Evolutionary conservation across 495 filamentous ascomycete species (phyloP), one percentile per base, ranked within the genome.

Genomic region (Viridothelium virens): DNA sequence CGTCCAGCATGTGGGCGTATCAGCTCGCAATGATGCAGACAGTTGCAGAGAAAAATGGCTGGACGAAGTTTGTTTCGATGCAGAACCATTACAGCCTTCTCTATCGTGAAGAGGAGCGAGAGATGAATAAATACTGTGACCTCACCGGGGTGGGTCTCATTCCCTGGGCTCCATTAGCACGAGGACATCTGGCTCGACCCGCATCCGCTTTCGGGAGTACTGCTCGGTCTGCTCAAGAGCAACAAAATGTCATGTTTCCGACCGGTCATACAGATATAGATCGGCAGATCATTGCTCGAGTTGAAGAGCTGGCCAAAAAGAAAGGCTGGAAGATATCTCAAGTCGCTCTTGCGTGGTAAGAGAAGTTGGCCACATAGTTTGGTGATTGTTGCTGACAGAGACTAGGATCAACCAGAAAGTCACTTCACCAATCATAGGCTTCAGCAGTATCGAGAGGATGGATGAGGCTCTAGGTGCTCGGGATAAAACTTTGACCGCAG

Each of bases 1-100:
- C 76, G n/a, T 71, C 67, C 62, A 63, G 38, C 33, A 78, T 78
- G 76, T 78, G 70, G 70, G 69, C 76, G 0, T 73, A 74, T 53
- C 67, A 78, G 65, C 76, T 77, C 59, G 73, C 73, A 47, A 65
- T 68, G 67, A 69, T 75, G 70, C 76, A 77, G 63, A 67, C 69
- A 63, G 63, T 50, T n/a, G 76, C 76, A 11, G 76, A 78, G 73
- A 74, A 79, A 65, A 69, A 75, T 62, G 73, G 73, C 34, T 78
- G 76, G 76, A 77, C 76, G 9, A 77, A 77, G 68, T 78, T 78
- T 68, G 72, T 78, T 31, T 69, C 66, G 33, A 78, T 78, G 77
- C 74, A 77, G 69, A 78, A 78, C 63, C 75, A 77, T 44, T 77
- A 78, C 62, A 76, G 68, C 63, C 65, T 78, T 62, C 68, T 74